Evolutionary conservation across 768 basidiomycete genomes (phyloP), one percentile per base, ranked within the genome.

Genomic region (Mycena epipterygia): DNA sequence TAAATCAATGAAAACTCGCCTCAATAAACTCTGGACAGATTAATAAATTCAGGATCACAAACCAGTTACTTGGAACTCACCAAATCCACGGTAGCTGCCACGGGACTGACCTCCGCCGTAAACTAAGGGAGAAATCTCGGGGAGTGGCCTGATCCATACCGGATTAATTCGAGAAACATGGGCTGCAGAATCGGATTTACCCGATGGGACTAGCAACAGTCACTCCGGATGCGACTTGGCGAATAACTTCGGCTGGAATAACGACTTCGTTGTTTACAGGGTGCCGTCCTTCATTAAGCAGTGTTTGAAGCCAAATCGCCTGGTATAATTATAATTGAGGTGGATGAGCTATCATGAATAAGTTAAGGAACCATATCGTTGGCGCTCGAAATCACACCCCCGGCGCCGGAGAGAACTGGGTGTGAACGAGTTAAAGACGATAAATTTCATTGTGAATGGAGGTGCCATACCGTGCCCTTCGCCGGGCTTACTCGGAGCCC

Each of bases 41-140:
- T 13, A 19, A 53, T 19, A 41, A 17, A 44, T 29, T 58, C 33
- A 11, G 52, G 29, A 19, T 19, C 19, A n/a, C 11, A n/a, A 21
- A 30, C 6, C 23, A 35, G 35, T 21, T 5, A 5, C 21, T 16
- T 39, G 0, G 19, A 37, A 61, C 72, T 14, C 37, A 77, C 74
- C 75, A 48, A 75, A 68, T 5, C 74, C 74, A 14, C 75, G 61
- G 59, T 76, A 77, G 1, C 73, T 75, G 4, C 65, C 63, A 9
- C 74, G 73, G 23, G 21, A 6, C 44, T 75, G 76, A 8, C 75
- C 78, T 1, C 76, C 77, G 19, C 78, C 78, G 61, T 78, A 79
- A 3, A 79, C 78, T 1, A 55, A 13, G 5, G 77, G 75, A 0
- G 75, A 75, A 9, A 76, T 53, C 44, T 77, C 76, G 7, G 76